Percentiles rank a stretch among this genome's conserved stretches.
Evolutionary conservation across 208 protist genomes (phyloP).

Genomic region (Leishmania aethiopica): DNA sequence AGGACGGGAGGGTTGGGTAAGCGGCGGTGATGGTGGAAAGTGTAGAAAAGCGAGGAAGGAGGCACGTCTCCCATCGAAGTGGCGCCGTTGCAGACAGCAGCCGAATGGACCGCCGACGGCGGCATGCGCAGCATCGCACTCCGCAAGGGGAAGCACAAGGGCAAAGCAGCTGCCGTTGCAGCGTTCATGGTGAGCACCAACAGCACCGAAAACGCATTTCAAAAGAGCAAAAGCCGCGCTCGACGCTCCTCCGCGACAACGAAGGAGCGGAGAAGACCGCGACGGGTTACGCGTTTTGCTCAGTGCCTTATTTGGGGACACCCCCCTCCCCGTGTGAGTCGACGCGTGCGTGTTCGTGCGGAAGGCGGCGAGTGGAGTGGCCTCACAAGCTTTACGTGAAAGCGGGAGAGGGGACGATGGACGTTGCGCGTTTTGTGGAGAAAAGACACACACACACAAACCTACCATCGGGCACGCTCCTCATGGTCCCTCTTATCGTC

Average conservation of each 20-base stretch:
- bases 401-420: neutral
- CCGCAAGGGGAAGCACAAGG: neutral
- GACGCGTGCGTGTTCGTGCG: neutral
- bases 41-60: neutral
- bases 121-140: neutral
- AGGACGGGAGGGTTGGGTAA: neutral
- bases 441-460: neutral
- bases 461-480: neutral
- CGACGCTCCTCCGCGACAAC: too few relatives aligned
- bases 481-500: neutral
- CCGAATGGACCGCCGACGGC: neutral
- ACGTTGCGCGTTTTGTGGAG: too few relatives aligned
- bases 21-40: neutral
- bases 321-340: neutral
- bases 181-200: neutral
- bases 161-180: neutral
- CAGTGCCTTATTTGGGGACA: neutral
- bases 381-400: neutral
- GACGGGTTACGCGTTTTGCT: neutral
- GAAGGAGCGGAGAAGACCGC: neutral
- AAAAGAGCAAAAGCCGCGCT: neutral
- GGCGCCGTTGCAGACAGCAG: neutral
- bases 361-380: neutral
- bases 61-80: neutral
- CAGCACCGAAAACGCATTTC: neutral